These are phyloP conservation scores for Aspergillus phoenicis DNA, from an alignment of 2,329 filamentous ascomycete genomes.

Conservation along the genomic window DNA sequence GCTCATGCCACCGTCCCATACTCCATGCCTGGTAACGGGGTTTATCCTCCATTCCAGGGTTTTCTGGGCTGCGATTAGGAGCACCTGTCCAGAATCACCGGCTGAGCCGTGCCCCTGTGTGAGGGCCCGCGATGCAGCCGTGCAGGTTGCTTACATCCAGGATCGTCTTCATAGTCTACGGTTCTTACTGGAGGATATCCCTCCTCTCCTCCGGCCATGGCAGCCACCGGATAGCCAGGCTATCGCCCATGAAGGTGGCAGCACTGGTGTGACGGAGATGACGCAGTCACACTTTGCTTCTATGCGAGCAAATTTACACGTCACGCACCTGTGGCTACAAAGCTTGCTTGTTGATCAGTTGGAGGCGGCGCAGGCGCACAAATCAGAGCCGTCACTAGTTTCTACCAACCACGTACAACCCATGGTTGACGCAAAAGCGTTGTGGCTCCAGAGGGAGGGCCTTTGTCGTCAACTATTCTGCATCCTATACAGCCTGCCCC, in stretches of 20 bases:
- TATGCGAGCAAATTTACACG: conserved; percentile 40
- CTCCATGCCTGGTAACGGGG: conserved; percentile 26
- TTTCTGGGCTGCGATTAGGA: conserved; percentile 25
- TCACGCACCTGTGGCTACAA: conserved; percentile 44
- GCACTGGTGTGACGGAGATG: neutral
- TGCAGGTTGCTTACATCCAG: conserved; percentile 25
- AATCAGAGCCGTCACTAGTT: neutral
- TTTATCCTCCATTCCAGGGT: conserved; percentile 35
- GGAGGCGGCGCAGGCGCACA: conserved; percentile 23
- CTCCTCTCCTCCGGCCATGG: neutral
- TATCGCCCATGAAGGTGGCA: neutral
- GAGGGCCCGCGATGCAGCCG: conserved; percentile 3
- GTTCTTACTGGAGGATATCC: conserved; percentile 20
- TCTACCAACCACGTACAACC: neutral
- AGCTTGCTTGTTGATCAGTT: conserved; percentile 40
- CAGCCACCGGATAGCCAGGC: neutral
- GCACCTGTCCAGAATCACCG: neutral
- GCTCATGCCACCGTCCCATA: conserved; percentile 10
- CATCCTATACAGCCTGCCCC: conserved; percentile 37
- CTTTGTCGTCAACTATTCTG: conserved; percentile 42
- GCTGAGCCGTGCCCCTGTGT: conserved; percentile 16
- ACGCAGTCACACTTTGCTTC: conserved; percentile 25
- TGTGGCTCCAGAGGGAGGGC: conserved; percentile 41
- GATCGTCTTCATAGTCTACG: conserved; percentile 32
- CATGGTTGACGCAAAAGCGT: neutral